Evolutionary conservation across 345 rosid species (phyloP).

Genomic region (Gossypium bickii): DNA sequence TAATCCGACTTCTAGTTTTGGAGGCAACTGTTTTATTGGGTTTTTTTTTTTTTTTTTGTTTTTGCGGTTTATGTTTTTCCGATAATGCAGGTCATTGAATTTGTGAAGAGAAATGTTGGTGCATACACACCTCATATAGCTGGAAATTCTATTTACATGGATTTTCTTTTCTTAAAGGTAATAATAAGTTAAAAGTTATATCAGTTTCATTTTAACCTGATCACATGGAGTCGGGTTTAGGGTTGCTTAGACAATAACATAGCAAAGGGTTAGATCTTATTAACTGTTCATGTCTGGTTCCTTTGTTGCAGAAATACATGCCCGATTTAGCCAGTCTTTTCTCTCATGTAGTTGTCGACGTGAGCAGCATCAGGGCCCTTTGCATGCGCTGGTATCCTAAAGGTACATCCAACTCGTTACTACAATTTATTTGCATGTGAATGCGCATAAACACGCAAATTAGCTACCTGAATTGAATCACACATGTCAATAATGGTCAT

Average conservation of each 20-base stretch:
- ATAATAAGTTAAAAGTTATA: conserved; percentile 17
- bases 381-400: conserved; percentile 43
- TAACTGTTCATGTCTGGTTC: background rate
- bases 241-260: background rate
- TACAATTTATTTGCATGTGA: background rate
- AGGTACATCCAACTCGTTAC: background rate
- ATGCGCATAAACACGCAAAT: background rate
- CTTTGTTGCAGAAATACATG: conserved; percentile 46
- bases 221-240: background rate
- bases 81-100: conserved; percentile 64
- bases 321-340: conserved; percentile 17
- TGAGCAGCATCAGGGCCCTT: conserved; percentile 77
- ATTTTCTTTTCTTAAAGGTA: conserved; percentile 76
- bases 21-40: background rate
- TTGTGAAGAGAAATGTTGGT: conserved; percentile 67
- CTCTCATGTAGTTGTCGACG: conserved; percentile 65
- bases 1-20: background rate
- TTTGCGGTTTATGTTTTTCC: background rate
- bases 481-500: background rate
- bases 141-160: conserved; percentile 84
- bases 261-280: background rate
- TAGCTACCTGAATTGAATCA: background rate
- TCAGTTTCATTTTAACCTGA: background rate
- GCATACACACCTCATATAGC: conserved; percentile 58
- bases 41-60: background rate